A percentile compares a stretch with the other conserved stretches of the same genome.
These are phyloP conservation scores for Kwoniella shandongensis DNA, from an alignment of 768 basidiomycete species.

Conservation along the genomic window DNA sequence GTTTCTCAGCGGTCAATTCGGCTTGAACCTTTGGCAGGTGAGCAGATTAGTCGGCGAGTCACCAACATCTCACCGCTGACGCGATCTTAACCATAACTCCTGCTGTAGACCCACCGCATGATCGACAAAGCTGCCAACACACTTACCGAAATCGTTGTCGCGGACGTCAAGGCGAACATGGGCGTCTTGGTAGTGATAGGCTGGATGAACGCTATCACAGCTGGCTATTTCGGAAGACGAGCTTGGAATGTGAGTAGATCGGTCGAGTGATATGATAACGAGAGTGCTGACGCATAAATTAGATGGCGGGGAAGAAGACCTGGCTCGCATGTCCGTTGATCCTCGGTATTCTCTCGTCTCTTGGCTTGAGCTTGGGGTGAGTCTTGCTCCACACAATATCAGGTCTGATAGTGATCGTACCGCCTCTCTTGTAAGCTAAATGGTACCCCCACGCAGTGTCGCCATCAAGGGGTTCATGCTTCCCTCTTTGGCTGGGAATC, in stretches of 20 bases:
- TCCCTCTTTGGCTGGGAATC: conserved; percentile 12
- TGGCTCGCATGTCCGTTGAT: conserved; percentile 10
- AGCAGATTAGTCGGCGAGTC: too few relatives aligned
- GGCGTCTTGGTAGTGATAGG: conserved; percentile 9
- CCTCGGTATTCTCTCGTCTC: conserved; percentile 17
- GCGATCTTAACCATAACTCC: too few relatives aligned
- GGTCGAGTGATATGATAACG: neutral
- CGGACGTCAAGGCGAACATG: conserved; percentile 18
- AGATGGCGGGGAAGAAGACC: conserved; percentile 15
- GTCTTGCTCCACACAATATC: neutral
- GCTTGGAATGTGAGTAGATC: conserved; percentile 21
- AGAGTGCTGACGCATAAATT: neutral
- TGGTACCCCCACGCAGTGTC: conserved; percentile 4
- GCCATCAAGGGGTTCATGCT: conserved; percentile 20
- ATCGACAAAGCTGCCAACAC: conserved; percentile 16
- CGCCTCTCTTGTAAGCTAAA: neutral
- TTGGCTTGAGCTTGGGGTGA: conserved; percentile 22
- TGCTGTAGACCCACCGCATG: conserved; percentile 20
- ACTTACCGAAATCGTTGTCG: conserved; percentile 7
- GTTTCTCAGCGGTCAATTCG: conserved; percentile 14
- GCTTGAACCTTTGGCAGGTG: conserved; percentile 21
- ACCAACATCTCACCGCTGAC: too few relatives aligned
- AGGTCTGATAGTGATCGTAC: too few relatives aligned
- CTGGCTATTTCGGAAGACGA: conserved; percentile 17
- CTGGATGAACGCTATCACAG: conserved; percentile 16